Percentiles rank a stretch among this genome's conserved stretches.
Conservation (phyloP, 2,329 filamentous ascomycete species). For the Trichoderma gracile region DNA sequence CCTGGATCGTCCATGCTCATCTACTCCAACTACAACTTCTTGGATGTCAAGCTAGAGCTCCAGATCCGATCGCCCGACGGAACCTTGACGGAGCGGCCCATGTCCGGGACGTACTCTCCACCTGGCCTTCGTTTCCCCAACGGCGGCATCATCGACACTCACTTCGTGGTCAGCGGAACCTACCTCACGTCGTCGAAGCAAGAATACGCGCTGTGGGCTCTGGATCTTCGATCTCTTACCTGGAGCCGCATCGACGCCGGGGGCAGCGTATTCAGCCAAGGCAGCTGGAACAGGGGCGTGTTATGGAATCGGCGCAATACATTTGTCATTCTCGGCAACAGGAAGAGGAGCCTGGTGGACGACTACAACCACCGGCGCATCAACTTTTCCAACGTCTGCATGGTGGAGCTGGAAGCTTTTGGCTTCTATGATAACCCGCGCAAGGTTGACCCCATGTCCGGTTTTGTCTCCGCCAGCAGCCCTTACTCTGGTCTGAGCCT, state of each 20-base stretch:
- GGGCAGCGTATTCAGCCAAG: conserved; percentile 90
- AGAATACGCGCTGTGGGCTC: conserved; percentile 94
- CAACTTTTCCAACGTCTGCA: conserved; percentile 95
- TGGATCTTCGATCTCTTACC: conserved; percentile 82
- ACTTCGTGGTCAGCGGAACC: conserved; percentile 96
- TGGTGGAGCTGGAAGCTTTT: conserved; percentile 96
- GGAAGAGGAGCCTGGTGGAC: conserved; percentile 89
- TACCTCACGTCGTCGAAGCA: conserved; percentile 98
- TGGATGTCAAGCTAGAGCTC: conserved; percentile 93
- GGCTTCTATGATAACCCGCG: conserved; percentile 96
- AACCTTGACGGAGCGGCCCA: conserved; percentile 78
- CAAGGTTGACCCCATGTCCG: conserved; percentile 73
- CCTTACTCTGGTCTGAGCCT: conserved; percentile 60
- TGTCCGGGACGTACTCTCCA: conserved; percentile 83
- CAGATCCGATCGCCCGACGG: conserved; percentile 87
- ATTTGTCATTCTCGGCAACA: conserved; percentile 92
- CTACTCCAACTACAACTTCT: conserved; percentile 98
- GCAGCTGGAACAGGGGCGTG: conserved; percentile 95
- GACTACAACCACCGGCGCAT: conserved; percentile 98
- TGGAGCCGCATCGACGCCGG: conserved; percentile 97
- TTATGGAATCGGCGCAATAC: conserved; percentile 92
- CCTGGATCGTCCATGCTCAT: conserved; percentile 80
- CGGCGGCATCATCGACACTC: conserved; percentile 89
- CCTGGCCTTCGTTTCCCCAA: conserved; percentile 94
- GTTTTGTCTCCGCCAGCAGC: conserved; percentile 80